Evolutionary conservation across 768 basidiomycete species (phyloP), one percentile per base, ranked within the genome.

Genomic region (Lactarius pseudohatsudake): DNA sequence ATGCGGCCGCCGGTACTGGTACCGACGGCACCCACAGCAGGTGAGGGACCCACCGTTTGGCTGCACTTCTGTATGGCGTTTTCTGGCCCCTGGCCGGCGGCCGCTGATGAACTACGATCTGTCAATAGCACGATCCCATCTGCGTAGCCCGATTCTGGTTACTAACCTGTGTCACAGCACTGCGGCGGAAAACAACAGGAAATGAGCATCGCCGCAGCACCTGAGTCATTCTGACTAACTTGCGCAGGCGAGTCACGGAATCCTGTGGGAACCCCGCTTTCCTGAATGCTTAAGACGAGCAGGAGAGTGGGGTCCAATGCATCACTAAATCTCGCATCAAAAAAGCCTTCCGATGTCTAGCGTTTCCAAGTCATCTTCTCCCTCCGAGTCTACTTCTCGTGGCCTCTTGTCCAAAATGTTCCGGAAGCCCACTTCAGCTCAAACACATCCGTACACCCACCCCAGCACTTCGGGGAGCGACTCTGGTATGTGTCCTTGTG

Each of bases 401-500:
- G 20, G 36, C 10, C 22, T 54, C 38, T 40, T 62, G 5, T 38
- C 61, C 15, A 62, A 62, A 50, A 62, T 62, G 32, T 54, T 62
- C 50, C 61, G 13, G 16, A 62, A 53, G 50, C 7, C 34, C 3
- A 36, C 7, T 40, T 36, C 50, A 15, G 15, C 50, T 11, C 61
- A 28, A 7, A 4, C 50, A 4, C 50, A 26, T 10, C 26, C 61
- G 6, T 20, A n/a, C 36, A 5, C 30, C 13, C 9, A 62, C 13
- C 6, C 20, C 34, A 40, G 38, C 34, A 15, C 22, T 4, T n/a
- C 13, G 36, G 32, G 36, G 16, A 22, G 36, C n/a, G 16, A 40
- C 36, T 54, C 61, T n/a, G 34, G 61, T 62, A 62, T 38, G 61
- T 26, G 26, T 16, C 32, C 34, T 26, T 26, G 4, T 10, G 3